A percentile compares a stretch with the other conserved stretches of the same genome.
Conservation (phyloP, 106 monocot genomes). For the Iris macrosiphon region DNA sequence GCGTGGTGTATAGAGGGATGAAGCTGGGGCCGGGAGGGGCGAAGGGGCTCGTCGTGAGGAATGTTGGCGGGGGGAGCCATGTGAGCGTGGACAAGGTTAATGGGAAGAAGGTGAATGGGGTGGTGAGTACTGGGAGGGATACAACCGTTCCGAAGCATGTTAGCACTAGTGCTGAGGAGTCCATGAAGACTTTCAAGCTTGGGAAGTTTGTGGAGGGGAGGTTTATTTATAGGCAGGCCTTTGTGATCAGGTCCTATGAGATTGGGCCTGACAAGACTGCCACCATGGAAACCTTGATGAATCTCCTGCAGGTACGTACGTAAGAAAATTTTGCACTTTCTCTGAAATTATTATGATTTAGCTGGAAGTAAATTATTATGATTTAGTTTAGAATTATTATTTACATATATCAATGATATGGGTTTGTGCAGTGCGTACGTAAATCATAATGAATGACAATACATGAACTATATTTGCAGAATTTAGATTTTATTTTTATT, state of each 20-base stretch:
- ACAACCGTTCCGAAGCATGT: neutral
- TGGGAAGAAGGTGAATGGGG: slow-evolving; percentile 34
- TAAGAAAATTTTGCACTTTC: no score
- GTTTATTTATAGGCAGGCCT: slow-evolving; percentile 44
- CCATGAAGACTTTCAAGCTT: slow-evolving; percentile 30
- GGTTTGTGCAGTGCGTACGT: no score
- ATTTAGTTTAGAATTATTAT: no score
- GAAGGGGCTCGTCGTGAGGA: neutral
- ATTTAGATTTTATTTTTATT: no score
- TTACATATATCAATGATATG: no score
- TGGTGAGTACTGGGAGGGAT: neutral
- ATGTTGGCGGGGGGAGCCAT: neutral
- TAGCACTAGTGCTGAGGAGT: slow-evolving; percentile 2
- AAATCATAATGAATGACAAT: no score
- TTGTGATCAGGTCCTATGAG: slow-evolving; percentile 65
- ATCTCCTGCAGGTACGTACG: slow-evolving; percentile 47
- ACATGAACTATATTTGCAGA: no score
- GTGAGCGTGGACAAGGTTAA: slow-evolving; percentile 20
- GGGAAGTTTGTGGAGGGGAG: slow-evolving; percentile 43
- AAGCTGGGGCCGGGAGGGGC: neutral
- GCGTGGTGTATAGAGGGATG: neutral
- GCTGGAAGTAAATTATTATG: no score
- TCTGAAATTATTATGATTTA: no score
- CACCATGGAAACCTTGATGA: slow-evolving; percentile 61
- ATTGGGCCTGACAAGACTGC: slow-evolving; percentile 65